phyloP scores from a whole-genome alignment of 2,329 filamentous ascomycete genomes.

The Tympanopsis confertula region DNA sequence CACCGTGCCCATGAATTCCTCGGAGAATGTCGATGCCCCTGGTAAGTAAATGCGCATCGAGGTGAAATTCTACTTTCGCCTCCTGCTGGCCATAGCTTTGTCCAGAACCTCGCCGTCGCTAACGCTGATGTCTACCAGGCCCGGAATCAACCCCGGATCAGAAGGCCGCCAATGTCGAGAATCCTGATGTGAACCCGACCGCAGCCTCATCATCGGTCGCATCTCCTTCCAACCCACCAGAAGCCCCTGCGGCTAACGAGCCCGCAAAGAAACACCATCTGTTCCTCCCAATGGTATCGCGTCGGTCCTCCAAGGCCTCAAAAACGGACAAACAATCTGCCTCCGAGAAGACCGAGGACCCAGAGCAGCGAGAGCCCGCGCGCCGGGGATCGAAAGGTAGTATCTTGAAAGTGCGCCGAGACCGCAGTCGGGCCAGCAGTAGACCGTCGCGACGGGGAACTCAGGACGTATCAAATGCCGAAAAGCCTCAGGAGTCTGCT shows the following conservation, averaged over 20 bases:
- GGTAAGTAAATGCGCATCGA: too few species aligned
- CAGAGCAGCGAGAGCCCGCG: neutral
- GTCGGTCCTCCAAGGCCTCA: neutral
- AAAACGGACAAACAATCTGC: neutral
- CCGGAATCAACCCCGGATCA: too few species aligned
- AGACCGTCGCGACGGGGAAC: neutral
- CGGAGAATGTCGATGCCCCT: neutral
- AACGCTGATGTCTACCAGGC: neutral
- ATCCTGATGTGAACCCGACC: too few species aligned
- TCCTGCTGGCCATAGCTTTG: too few species aligned
- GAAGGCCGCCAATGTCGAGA: too few species aligned
- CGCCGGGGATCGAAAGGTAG: neutral
- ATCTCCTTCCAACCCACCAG: too few species aligned
- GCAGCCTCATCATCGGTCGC: too few species aligned
- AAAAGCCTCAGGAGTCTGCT: neutral
- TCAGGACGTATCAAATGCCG: neutral
- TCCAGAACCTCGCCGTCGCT: too few species aligned
- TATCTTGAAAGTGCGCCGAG: neutral
- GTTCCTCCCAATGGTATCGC: neutral
- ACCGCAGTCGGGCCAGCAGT: neutral
- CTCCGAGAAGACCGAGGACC: neutral
- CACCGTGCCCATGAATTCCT: neutral
- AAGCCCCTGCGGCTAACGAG: too few species aligned
- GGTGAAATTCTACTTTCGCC: too few species aligned
- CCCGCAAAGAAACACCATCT: too few species aligned